These are phyloP conservation scores for Lotmaria passim DNA, from an alignment of 208 protist species.

Conservation along the genomic window DNA sequence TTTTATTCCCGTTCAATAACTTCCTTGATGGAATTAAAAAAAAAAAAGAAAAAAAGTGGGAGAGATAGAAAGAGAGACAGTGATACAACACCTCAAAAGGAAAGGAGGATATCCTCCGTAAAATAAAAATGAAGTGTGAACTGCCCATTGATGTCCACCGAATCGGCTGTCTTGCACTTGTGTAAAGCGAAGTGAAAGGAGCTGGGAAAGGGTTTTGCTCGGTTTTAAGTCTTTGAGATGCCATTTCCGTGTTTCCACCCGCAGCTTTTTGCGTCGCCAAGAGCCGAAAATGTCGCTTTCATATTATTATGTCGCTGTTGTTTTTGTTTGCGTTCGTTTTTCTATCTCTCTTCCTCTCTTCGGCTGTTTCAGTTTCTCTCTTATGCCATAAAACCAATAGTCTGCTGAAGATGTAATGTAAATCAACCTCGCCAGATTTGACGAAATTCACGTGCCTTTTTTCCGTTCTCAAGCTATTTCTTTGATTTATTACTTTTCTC, in stretches of 20 bases:
- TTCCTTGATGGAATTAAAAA: background rate
- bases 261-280: background rate
- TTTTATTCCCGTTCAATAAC: background rate
- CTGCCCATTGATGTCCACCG: no score
- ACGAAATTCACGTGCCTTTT: no score
- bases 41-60: background rate
- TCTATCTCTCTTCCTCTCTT: background rate
- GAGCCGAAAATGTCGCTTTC: background rate
- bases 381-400: no score
- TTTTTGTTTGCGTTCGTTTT: background rate
- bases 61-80: background rate
- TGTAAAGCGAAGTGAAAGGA: no score
- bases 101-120: no score
- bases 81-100: background rate
- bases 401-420: no score
- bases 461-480: background rate
- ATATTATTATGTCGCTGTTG: background rate
- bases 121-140: background rate
- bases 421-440: no score
- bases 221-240: no score
- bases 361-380: background rate
- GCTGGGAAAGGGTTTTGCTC: no score
- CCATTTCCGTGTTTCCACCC: no score
- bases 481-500: slow-evolving; percentile 18
- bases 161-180: no score